Base-by-base conservation (phyloP, 352 stramenopile genomes). In the Globisporangium canariense region DNA sequence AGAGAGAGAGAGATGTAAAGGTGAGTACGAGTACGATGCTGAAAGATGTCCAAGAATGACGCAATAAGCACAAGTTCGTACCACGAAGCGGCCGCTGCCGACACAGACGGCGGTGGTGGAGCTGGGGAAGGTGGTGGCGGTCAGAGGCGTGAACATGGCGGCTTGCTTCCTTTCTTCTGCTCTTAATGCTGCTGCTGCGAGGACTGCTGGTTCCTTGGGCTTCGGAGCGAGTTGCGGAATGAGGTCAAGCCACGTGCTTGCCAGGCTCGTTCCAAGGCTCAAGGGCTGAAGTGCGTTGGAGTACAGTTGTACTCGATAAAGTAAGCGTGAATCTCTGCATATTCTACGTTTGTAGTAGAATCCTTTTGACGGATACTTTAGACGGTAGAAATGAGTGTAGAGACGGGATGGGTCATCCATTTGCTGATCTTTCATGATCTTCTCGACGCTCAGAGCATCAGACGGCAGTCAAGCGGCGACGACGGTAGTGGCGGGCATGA, bases 61-160 rank as follows among this genome's bases (percentile, higher is more conserved):
- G 11, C 36, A 14, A 41, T 14, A 41, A 41, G 47, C 47, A 6
- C 4, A 11, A 34, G 13, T 5, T 34, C 46, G 57, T 60, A 76
- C 70, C 45, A 82, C 45, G 60, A 82, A 82, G 40, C 74, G 64
- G 14, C 74, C 74, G 25, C 62, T 68, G 9, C 74, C 74, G 36
- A 82, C 51, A 59, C 65, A 76, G 18, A 82, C 57, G 38, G 70
- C 69, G n/a, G 18, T 64, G 34, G 59, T 64, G 28, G 22, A 41
- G 49, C 16, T 49, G 45, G 59, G 28, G 46, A 64, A 64, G 38
- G 34, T 25, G 36, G 52, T 43, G 16, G 40, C 56, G 38, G 34
- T 50, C 20, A 62, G 56, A 18, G 56, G 56, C 56, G 38, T 7
- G 40, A 62, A 62, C 56, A 62, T 62, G 20, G 22, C 47, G 53